Percentiles rank a stretch among this genome's conserved stretches.
Evolutionary conservation across 768 basidiomycete genomes (phyloP).

Genomic region (Phylloporus sp.): DNA sequence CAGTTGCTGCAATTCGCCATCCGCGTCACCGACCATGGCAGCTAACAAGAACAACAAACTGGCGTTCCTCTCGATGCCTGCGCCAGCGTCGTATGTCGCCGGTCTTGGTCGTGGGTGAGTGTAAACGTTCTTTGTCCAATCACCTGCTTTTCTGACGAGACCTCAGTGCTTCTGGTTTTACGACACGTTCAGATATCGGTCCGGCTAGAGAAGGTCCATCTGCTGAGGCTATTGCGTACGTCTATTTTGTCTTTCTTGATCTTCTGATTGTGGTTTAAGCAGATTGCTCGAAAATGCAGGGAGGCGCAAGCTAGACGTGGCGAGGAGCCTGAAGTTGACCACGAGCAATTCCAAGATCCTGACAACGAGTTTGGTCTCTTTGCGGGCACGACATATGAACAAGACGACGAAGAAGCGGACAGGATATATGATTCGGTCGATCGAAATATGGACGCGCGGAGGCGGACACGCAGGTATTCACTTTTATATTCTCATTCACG

Average conservation of each 20-base stretch:
- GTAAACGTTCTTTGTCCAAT: background rate
- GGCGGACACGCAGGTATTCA: constrained; percentile 74
- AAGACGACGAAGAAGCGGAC: constrained; percentile 97
- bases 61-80: constrained; percentile 87
- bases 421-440: constrained; percentile 93
- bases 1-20: too few species aligned
- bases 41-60: constrained; percentile 72
- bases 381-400: constrained; percentile 92
- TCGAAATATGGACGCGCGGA: constrained; percentile 81
- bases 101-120: constrained; percentile 95
- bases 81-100: constrained; percentile 95
- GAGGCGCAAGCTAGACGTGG: constrained; percentile 85
- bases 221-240: constrained; percentile 85
- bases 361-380: constrained; percentile 97
- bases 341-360: constrained; percentile 93
- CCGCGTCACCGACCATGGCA: constrained; percentile 34
- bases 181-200: constrained; percentile 97
- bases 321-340: constrained; percentile 84
- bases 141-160: constrained; percentile 7
- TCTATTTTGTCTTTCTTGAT: constrained; percentile 9
- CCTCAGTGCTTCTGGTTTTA: constrained; percentile 89
- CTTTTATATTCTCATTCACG: constrained; percentile 18
- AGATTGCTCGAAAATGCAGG: constrained; percentile 36
- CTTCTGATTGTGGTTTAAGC: background rate
- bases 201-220: constrained; percentile 94